A percentile compares a stretch with the other conserved stretches of the same genome.
These are phyloP conservation scores for Irpex sp. DNA, from an alignment of 1,284 basidiomycete species.

Conservation along the genomic window DNA sequence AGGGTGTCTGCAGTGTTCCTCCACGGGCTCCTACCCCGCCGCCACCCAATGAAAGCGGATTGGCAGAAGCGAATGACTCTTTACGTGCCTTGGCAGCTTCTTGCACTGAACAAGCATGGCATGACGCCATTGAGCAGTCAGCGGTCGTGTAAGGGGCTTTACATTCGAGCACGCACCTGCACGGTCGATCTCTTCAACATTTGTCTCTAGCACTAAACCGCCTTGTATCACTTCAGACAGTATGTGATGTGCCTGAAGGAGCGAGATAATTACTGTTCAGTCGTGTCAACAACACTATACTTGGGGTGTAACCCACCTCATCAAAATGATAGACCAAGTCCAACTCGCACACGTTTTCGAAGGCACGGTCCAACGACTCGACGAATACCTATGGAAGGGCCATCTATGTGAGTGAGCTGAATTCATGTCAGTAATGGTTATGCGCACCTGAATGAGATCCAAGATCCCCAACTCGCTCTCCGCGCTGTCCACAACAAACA, in stretches of 20 bases:
- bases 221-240: conserved; percentile 95
- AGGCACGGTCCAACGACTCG: conserved; percentile 91
- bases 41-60: conserved; percentile 69
- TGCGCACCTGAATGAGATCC: conserved; percentile 90
- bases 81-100: conserved; percentile 65
- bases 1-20: conserved; percentile 62
- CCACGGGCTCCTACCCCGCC: conserved; percentile 60
- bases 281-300: neutral
- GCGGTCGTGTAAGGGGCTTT: neutral
- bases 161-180: conserved; percentile 48
- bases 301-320: conserved; percentile 55
- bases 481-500: conserved; percentile 92
- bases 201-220: conserved; percentile 97
- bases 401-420: neutral
- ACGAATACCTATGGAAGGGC: conserved; percentile 76
- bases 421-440: neutral
- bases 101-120: conserved; percentile 45
- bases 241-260: conserved; percentile 83
- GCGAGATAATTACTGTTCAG: neutral
- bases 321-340: conserved; percentile 99
- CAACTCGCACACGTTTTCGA: conserved; percentile 98
- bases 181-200: conserved; percentile 85
- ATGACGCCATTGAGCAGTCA: neutral
- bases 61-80: conserved; percentile 71
- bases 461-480: conserved; percentile 96